Percentiles rank a stretch among this genome's conserved stretches.
phyloP scores from a whole-genome alignment of 2,329 filamentous ascomycete genomes.

The Pseudonectria foliicola region DNA sequence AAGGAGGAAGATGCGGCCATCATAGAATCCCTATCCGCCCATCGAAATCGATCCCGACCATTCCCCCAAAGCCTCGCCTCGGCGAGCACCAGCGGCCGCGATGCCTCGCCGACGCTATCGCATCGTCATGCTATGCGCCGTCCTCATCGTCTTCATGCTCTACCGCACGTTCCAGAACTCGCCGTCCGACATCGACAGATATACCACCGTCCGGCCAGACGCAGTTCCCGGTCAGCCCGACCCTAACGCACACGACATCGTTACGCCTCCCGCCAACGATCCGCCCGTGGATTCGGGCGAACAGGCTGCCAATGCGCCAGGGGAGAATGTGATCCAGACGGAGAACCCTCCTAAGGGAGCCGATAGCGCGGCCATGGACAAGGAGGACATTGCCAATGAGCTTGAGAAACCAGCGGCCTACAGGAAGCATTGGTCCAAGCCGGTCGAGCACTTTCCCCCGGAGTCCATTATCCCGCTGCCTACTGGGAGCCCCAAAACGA shows the following conservation, averaged over 20 bases:
- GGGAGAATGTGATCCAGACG: conserved; percentile 15
- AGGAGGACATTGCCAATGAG: no score
- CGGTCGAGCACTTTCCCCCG: conserved; percentile 65
- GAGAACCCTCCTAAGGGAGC: conserved; percentile 21
- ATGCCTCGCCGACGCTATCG: conserved; percentile 59
- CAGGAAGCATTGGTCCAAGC: conserved; percentile 64
- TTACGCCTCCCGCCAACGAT: conserved; percentile 6
- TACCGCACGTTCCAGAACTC: conserved; percentile 41
- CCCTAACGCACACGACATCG: conserved; percentile 5
- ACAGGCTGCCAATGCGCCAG: not conserved
- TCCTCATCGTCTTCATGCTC: conserved; percentile 48
- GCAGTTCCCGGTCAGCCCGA: conserved; percentile 3
- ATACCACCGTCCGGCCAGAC: conserved; percentile 5
- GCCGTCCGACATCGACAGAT: conserved; percentile 21
- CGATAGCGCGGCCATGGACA: conserved; percentile 12
- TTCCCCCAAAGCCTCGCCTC: conserved; percentile 13
- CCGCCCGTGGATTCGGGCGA: not conserved
- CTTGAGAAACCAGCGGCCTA: conserved; percentile 11
- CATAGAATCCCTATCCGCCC: no score
- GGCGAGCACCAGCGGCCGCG: conserved; percentile 21
- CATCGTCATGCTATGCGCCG: conserved; percentile 37
- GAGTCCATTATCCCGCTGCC: conserved; percentile 71
- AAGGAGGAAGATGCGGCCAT: no score
- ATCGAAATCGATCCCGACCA: no score
- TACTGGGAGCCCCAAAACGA: conserved; percentile 57